Evolutionary conservation across 805 yeast species (phyloP), one percentile per base, ranked within the genome.

Genomic region (Vanderwaltozyma tropicalis): DNA sequence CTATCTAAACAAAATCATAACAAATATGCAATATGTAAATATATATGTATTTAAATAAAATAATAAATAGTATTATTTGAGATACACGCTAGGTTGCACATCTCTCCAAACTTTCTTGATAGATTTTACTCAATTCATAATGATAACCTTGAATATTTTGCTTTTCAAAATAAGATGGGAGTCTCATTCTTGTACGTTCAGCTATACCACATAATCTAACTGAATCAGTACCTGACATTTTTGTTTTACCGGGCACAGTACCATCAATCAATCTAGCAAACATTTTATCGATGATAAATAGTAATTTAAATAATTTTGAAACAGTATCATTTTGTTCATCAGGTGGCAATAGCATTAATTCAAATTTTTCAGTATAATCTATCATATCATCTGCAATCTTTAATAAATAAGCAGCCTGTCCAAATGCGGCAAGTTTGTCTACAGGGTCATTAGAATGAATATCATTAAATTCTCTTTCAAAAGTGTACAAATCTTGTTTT

Each of bases 381-480:
- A 76, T 68, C 21, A 80, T 50, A 43, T 80, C 87, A 35, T 81
- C 85, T 34, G 84, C 72, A 2, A 82, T 66, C 29, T 69, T 67
- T 18, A 84, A 61, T 14, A 80, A 56, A 46, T 79, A 80, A 37
- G 76, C 75, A 0, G 71, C 64, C 53, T 80, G 88, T 1, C 83
- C 84, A 49, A 72, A 73, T 25, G 59, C 40, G 13, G 64, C 61
- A 1, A 57, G 48, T 18, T 28, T 30, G 14, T 14, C 28, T 11
- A 21, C 9, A 19, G 33, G 32, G 20, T 28, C 12, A 9, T 19
- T 24, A n/a, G n/a, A 8, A 24, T 31, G 28, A 20, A 21, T 17
- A 4, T 13, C 15, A 9, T 20, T 14, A 25, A 30, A 33, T 13
- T 38, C 38, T 16, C 21, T 31, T 29, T 32, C 31, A 21, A 22